These are phyloP conservation scores for Euryodendron excelsum DNA, from an alignment of 148 eudicot species.

Conservation along the genomic window DNA sequence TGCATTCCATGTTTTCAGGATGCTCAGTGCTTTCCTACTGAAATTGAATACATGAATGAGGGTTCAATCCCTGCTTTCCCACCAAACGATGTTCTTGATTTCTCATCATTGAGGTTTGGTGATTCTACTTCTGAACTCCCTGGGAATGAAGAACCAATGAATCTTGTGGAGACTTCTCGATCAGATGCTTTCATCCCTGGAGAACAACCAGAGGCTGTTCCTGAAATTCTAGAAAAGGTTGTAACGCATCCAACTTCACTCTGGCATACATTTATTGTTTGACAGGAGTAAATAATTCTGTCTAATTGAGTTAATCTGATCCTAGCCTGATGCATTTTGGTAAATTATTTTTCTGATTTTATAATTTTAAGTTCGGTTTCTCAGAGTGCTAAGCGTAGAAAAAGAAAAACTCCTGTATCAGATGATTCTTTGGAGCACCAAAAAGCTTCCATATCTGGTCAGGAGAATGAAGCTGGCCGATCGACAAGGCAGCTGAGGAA, in stretches of 20 bases:
- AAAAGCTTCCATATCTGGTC: conserved; percentile 14
- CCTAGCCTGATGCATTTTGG: not conserved
- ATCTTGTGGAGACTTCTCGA: conserved; percentile 24
- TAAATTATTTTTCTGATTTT: not conserved
- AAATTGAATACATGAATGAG: conserved; percentile 25
- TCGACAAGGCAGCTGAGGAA: conserved; percentile 14
- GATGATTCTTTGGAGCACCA: conserved; percentile 28
- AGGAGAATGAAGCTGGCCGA: conserved; percentile 33
- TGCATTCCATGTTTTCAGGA: conserved; percentile 24
- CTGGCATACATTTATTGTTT: not conserved
- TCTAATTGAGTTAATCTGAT: not conserved
- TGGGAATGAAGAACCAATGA: conserved; percentile 21
- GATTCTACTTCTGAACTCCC: conserved; percentile 29
- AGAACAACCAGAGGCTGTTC: conserved; percentile 10
- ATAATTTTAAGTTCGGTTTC: conserved; percentile 17
- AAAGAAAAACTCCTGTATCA: conserved; percentile 8
- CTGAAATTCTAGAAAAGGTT: conserved; percentile 28
- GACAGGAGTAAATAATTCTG: not conserved
- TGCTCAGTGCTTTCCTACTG: conserved; percentile 27
- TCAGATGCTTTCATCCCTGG: conserved; percentile 16
- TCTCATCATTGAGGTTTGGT: conserved; percentile 31
- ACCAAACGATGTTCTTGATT: conserved; percentile 30
- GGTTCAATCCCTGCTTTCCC: conserved; percentile 25
- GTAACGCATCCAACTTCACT: conserved; percentile 14
- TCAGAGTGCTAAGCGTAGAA: conserved; percentile 25